phyloP scores from a whole-genome alignment of 306 rosid species.

The Argentina anserina region DNA sequence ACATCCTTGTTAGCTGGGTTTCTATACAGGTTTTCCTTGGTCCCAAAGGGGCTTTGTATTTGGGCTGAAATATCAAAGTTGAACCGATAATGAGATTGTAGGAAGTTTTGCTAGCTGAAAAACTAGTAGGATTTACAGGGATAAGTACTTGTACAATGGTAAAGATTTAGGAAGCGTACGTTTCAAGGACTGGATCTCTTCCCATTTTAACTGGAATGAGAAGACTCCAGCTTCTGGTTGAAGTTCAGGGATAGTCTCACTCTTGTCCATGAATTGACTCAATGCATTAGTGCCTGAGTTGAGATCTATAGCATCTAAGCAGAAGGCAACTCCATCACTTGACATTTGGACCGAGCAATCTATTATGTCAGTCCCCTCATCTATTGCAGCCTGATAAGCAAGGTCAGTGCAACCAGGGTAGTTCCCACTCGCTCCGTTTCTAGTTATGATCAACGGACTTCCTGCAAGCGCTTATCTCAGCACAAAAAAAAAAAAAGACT shows the following conservation, averaged over 20 bases:
- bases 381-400: constrained; percentile 71
- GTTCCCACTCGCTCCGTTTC: constrained; percentile 77
- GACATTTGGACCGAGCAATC: constrained; percentile 93
- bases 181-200: constrained; percentile 62
- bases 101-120: not conserved
- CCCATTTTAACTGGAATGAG: constrained; percentile 81
- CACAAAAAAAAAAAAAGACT: not conserved
- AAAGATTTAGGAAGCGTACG: constrained; percentile 45
- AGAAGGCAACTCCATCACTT: constrained; percentile 80
- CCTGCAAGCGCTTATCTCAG: constrained; percentile 34
- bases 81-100: not conserved
- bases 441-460: constrained; percentile 54
- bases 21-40: constrained; percentile 24
- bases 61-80: constrained; percentile 57
- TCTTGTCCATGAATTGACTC: constrained; percentile 43
- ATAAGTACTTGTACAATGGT: not conserved
- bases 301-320: constrained; percentile 50
- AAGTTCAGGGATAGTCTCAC: constrained; percentile 57
- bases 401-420: constrained; percentile 85
- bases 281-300: constrained; percentile 44
- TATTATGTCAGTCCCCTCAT: constrained; percentile 72
- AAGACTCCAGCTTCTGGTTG: constrained; percentile 67
- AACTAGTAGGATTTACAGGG: not conserved
- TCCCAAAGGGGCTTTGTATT: constrained; percentile 28
- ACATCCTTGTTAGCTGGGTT: constrained; percentile 64